Evolutionary conservation across 2,329 filamentous ascomycete species (phyloP).

Genomic region (Fusarium napiforme): DNA sequence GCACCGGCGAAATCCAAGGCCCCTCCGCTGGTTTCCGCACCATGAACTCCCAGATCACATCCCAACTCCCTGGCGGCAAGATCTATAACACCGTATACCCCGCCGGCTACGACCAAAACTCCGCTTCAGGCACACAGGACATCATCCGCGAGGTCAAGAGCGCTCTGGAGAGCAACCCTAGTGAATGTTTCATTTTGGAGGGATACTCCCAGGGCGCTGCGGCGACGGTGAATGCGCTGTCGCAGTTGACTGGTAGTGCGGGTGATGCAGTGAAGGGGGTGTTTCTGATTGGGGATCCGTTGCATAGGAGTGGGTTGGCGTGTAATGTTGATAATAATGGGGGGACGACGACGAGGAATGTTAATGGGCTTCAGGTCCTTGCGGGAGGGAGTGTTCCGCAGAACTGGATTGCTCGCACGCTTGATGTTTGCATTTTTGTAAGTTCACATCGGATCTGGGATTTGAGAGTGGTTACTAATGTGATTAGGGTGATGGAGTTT

Average conservation of each 20-base stretch:
- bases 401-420: constrained; percentile 4
- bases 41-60: constrained; percentile 14
- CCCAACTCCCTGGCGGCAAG: constrained; percentile 3
- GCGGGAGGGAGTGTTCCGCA: background rate
- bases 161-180: background rate
- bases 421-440: constrained; percentile 17
- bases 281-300: constrained; percentile 8
- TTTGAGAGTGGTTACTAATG: background rate
- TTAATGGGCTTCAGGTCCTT: constrained; percentile 1
- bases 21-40: constrained; percentile 13
- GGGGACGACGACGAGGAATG: constrained; percentile 12
- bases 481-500: constrained; percentile 12
- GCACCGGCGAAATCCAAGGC: constrained; percentile 7
- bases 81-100: constrained; percentile 20
- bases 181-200: constrained; percentile 15
- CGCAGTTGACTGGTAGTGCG: constrained; percentile 8
- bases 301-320: constrained; percentile 3
- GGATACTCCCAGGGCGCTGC: constrained; percentile 19
- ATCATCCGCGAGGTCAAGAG: constrained; percentile 13
- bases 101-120: constrained; percentile 10
- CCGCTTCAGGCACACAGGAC: background rate
- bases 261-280: constrained; percentile 7
- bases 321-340: constrained; percentile 19
- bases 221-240: constrained; percentile 12
- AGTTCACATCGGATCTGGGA: background rate